These are phyloP conservation scores for Boletus fagicola DNA, from an alignment of 768 basidiomycete genomes.

Conservation along the genomic window DNA sequence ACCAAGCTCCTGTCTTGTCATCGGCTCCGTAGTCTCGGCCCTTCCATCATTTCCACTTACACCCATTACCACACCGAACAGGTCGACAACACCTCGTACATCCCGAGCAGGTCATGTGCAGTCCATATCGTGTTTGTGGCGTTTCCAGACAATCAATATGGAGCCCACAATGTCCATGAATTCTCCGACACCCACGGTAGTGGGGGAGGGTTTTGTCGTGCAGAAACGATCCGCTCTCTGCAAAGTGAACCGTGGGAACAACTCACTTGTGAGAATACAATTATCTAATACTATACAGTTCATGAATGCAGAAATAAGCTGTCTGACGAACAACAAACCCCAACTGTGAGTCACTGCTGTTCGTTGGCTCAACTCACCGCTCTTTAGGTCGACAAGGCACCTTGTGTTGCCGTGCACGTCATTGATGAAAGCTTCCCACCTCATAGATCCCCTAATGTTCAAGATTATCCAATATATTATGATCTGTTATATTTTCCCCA, in stretches of 20 bases:
- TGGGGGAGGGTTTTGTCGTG: neutral
- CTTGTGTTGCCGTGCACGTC: too few relatives aligned
- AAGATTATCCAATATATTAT: too few relatives aligned
- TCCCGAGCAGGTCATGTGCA: neutral
- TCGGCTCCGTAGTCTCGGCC: neutral
- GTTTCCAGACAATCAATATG: neutral
- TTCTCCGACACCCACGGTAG: neutral
- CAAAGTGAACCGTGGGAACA: neutral
- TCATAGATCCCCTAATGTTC: too few relatives aligned
- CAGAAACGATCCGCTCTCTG: neutral
- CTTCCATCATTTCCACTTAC: too few relatives aligned
- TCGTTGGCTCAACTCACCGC: too few relatives aligned
- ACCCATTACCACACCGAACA: neutral
- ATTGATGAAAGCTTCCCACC: too few relatives aligned
- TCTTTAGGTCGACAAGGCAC: too few relatives aligned
- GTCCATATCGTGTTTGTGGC: neutral
- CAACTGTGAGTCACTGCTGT: too few relatives aligned
- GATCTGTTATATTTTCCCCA: too few relatives aligned
- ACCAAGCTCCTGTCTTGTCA: conserved; percentile 1
- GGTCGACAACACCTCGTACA: neutral
- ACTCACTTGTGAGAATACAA: neutral
- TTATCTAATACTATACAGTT: neutral
- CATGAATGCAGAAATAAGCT: too few relatives aligned
- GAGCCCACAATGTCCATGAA: neutral
- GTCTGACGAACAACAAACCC: too few relatives aligned